Evolutionary conservation across 2,329 filamentous ascomycete species (phyloP).

Genomic region (Stemphylium lycopersici): DNA sequence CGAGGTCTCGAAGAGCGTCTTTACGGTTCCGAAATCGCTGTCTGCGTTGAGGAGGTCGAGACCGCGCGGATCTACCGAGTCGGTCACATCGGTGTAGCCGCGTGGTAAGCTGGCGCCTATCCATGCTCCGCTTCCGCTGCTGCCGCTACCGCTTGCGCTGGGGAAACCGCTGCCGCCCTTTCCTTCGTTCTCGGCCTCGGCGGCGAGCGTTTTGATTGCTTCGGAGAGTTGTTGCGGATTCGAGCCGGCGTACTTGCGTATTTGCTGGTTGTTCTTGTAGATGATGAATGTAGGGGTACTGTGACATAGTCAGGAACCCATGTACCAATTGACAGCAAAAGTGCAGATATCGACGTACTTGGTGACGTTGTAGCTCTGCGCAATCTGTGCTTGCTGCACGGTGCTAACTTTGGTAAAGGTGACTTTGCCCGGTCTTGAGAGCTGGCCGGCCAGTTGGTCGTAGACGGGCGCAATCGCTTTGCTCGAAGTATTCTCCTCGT

Average conservation of each 20-base stretch:
- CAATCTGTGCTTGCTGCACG: constrained; percentile 76
- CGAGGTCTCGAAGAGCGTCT: constrained; percentile 71
- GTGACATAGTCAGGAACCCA: constrained; percentile 12
- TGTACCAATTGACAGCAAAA: not conserved
- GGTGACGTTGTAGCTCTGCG: constrained; percentile 73
- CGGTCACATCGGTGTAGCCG: constrained; percentile 82
- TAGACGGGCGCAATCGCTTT: constrained; percentile 83
- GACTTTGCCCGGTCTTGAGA: constrained; percentile 74
- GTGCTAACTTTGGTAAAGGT: constrained; percentile 89
- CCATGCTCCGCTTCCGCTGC: constrained; percentile 63
- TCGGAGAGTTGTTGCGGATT: constrained; percentile 73
- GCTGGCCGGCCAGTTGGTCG: constrained; percentile 72
- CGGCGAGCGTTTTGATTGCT: constrained; percentile 72
- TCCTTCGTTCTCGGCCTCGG: constrained; percentile 62
- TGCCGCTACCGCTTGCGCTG: constrained; percentile 40
- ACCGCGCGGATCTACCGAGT: constrained; percentile 77
- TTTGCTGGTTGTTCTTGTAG: constrained; percentile 69
- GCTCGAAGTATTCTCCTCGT: constrained; percentile 85
- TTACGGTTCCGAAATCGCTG: constrained; percentile 73
- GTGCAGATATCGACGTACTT: constrained; percentile 54
- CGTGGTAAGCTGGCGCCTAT: constrained; percentile 75
- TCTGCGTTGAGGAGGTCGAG: constrained; percentile 90
- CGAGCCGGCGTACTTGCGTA: constrained; percentile 74
- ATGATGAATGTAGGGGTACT: constrained; percentile 92
- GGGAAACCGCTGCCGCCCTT: constrained; percentile 51